These are phyloP conservation scores for Backusella macrospora DNA, from an alignment of 192 early-diverging fungal species.

Conservation along the genomic window DNA sequence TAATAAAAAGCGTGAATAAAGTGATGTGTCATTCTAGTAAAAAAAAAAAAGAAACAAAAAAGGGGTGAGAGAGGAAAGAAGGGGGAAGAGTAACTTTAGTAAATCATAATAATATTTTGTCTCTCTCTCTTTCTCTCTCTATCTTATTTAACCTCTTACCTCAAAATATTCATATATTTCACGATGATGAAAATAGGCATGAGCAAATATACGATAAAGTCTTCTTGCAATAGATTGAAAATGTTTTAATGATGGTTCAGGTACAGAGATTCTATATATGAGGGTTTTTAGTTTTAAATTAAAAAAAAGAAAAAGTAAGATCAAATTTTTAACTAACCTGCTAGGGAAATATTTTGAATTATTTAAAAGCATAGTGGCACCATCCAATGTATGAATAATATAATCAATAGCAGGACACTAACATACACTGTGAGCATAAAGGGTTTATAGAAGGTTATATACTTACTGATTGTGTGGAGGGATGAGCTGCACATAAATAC, in stretches of 20 bases:
- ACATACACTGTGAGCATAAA: not conserved
- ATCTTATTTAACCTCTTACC: no score
- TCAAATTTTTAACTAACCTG: slow-evolving; percentile 55
- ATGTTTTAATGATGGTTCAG: slow-evolving; percentile 78
- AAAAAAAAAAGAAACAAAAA: not conserved
- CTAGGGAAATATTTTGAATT: slow-evolving; percentile 77
- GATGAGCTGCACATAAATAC: slow-evolving; percentile 93
- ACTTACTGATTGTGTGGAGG: slow-evolving; percentile 68
- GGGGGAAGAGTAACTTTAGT: not conserved
- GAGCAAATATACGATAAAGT: slow-evolving; percentile 96
- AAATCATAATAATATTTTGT: no score
- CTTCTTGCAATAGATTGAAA: slow-evolving; percentile 87
- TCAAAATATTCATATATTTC: slow-evolving; percentile 89
- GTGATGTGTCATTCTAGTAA: slow-evolving; percentile 63
- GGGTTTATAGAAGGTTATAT: not conserved
- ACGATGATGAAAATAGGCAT: slow-evolving; percentile 91
- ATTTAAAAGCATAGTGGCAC: slow-evolving; percentile 80
- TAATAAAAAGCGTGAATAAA: slow-evolving; percentile 76
- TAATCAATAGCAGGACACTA: slow-evolving; percentile 94
- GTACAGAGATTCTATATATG: slow-evolving; percentile 55
- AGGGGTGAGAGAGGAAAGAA: no score
- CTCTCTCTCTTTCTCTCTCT: no score
- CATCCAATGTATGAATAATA: slow-evolving; percentile 90
- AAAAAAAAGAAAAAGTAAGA: no score
- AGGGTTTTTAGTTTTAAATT: no score